A percentile compares a stretch with the other conserved stretches of the same genome.
phyloP scores from a whole-genome alignment of 495 filamentous ascomycete species.

The Penicillium bialowiezense region DNA sequence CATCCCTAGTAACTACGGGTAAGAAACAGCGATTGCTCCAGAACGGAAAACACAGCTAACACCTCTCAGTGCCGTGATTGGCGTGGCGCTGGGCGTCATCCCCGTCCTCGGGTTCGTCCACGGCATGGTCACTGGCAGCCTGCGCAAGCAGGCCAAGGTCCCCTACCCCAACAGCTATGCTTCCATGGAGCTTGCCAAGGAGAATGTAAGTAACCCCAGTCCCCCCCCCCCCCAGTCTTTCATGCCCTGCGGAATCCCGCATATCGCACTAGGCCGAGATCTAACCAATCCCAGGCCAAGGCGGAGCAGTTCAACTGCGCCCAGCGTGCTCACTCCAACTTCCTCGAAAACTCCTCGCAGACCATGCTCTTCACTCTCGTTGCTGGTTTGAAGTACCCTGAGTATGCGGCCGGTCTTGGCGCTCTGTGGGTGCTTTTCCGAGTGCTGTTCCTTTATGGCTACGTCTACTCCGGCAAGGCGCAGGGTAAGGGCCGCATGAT shows the following conservation, averaged over 20 bases:
- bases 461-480: constrained; percentile 46
- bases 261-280: too few relatives aligned
- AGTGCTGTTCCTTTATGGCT: constrained; percentile 58
- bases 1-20: constrained; percentile 52
- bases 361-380: constrained; percentile 57
- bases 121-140: constrained; percentile 32
- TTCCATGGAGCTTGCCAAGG: constrained; percentile 50
- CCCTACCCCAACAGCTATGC: constrained; percentile 66
- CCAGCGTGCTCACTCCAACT: constrained; percentile 72
- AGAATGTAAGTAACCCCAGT: constrained; percentile 38
- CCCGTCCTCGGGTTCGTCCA: constrained; percentile 62
- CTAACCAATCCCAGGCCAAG: constrained; percentile 37
- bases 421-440: constrained; percentile 56
- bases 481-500: constrained; percentile 46
- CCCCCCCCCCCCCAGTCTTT: neutral
- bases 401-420: constrained; percentile 49
- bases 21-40: neutral
- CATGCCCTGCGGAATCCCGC: too few relatives aligned
- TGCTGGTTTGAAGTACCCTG: constrained; percentile 57
- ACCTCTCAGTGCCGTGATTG: constrained; percentile 53
- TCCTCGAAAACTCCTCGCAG: constrained; percentile 60
- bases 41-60: neutral
- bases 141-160: constrained; percentile 56
- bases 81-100: constrained; percentile 50
- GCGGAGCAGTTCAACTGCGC: constrained; percentile 61